Evolutionary conservation across 345 rosid species (phyloP).

Genomic region (Arabidopsis suecica): DNA sequence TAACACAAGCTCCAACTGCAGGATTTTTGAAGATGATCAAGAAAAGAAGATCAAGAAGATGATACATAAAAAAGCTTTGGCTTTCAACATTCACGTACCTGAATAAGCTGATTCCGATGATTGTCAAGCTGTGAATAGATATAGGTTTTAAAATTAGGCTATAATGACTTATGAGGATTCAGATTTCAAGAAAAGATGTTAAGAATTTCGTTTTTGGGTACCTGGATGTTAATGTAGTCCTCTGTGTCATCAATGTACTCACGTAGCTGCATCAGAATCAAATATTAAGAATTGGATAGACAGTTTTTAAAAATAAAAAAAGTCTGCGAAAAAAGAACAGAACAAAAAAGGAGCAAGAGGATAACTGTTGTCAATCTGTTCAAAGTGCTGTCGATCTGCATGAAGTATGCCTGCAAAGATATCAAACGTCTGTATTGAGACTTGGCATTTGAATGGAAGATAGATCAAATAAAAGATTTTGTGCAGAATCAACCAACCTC

Average conservation of each 20-base stretch:
- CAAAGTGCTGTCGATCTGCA: constrained; percentile 92
- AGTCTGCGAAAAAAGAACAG: background rate
- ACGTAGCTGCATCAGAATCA: constrained; percentile 71
- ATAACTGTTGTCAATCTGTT: constrained; percentile 84
- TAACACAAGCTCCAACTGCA: constrained; percentile 83
- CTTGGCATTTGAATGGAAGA: background rate
- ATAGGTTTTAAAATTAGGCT: background rate
- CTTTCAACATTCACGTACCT: constrained; percentile 52
- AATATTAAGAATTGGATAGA: constrained; percentile 3
- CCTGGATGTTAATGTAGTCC: constrained; percentile 99
- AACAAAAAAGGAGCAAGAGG: background rate
- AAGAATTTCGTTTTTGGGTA: constrained; percentile 26
- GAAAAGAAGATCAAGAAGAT: constrained; percentile 6
- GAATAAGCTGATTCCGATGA: constrained; percentile 98
- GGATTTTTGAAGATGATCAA: constrained; percentile 23
- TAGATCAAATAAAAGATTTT: background rate
- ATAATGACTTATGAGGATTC: background rate
- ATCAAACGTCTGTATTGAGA: background rate
- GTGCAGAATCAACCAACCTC: constrained; percentile 59
- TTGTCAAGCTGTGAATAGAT: constrained; percentile 82
- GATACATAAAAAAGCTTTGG: background rate
- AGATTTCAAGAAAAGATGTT: constrained; percentile 12
- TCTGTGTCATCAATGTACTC: constrained; percentile 98
- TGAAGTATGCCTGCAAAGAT: constrained; percentile 81
- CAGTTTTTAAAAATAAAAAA: background rate